Percentiles rank a stretch among this genome's conserved stretches.
Conservation (phyloP, 768 basidiomycete species). For the Trametes coccinea region DNA sequence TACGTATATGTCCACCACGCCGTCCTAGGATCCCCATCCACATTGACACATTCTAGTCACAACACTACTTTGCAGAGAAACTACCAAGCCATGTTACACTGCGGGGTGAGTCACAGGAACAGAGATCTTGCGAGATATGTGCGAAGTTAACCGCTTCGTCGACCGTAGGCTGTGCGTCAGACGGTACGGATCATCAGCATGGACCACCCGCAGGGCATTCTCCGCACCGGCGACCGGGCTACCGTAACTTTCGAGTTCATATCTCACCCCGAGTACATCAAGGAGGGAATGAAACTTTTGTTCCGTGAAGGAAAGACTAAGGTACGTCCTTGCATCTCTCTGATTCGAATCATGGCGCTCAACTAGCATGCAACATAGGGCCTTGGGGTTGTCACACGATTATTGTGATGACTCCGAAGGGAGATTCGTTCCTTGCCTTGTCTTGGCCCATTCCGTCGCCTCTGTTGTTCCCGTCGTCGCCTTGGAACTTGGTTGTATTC, state of each 20-base stretch:
- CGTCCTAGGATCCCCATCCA: conserved; percentile 5
- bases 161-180: conserved; percentile 78
- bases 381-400: conserved; percentile 71
- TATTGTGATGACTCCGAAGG: conserved; percentile 43
- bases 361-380: conserved; percentile 45
- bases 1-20: conserved; percentile 40
- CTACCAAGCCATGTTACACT: conserved; percentile 96
- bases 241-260: conserved; percentile 96
- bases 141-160: background rate
- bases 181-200: conserved; percentile 89
- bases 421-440: background rate
- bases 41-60: conserved; percentile 49
- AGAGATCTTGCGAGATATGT: conserved; percentile 1
- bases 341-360: background rate
- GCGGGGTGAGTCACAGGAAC: conserved; percentile 58
- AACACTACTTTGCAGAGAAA: conserved; percentile 92
- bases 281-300: conserved; percentile 89
- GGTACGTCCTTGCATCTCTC: conserved; percentile 40
- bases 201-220: conserved; percentile 85
- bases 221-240: conserved; percentile 93
- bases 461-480: background rate
- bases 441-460: background rate
- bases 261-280: conserved; percentile 87
- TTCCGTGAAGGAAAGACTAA: conserved; percentile 97
- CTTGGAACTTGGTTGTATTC: background rate